These are phyloP conservation scores for Margaritispora aquatica DNA, from an alignment of 495 filamentous ascomycete genomes.

Conservation along the genomic window DNA sequence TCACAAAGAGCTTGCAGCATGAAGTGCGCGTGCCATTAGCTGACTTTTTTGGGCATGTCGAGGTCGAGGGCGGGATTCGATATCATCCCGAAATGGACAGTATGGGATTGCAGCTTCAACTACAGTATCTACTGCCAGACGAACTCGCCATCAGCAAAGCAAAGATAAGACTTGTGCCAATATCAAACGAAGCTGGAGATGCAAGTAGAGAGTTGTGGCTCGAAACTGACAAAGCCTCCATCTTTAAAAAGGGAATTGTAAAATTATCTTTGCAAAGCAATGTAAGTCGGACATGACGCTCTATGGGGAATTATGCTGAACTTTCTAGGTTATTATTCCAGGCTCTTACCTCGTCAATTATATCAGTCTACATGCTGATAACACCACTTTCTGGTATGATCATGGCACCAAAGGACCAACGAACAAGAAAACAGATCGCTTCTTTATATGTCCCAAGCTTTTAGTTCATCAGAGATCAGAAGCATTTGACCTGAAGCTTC, in stretches of 20 bases:
- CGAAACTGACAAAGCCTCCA: conserved; percentile 35
- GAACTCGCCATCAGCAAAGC: conserved; percentile 60
- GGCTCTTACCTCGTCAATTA: conserved; percentile 74
- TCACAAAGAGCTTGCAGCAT: conserved; percentile 55
- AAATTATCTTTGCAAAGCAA: conserved; percentile 44
- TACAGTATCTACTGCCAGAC: conserved; percentile 69
- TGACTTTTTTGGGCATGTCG: conserved; percentile 66
- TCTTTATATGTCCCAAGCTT: conserved; percentile 37
- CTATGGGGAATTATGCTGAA: conserved; percentile 1
- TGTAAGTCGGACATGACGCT: conserved; percentile 27
- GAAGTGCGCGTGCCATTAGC: conserved; percentile 61
- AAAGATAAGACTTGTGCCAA: conserved; percentile 56
- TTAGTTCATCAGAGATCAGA: conserved; percentile 41
- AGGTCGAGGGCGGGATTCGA: conserved; percentile 60
- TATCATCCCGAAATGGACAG: conserved; percentile 72
- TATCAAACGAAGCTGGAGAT: conserved; percentile 28
- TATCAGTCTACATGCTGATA: conserved; percentile 59
- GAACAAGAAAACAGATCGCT: conserved; percentile 33
- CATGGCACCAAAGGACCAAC: conserved; percentile 33
- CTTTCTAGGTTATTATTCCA: conserved; percentile 47
- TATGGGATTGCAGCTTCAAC: conserved; percentile 62
- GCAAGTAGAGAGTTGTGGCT: conserved; percentile 61
- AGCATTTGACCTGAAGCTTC: conserved; percentile 40
- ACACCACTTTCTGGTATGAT: conserved; percentile 63
- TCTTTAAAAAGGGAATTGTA: conserved; percentile 48